Conservation (phyloP, 169 alveolate genomes). For the Blepharisma undulans region DNA sequence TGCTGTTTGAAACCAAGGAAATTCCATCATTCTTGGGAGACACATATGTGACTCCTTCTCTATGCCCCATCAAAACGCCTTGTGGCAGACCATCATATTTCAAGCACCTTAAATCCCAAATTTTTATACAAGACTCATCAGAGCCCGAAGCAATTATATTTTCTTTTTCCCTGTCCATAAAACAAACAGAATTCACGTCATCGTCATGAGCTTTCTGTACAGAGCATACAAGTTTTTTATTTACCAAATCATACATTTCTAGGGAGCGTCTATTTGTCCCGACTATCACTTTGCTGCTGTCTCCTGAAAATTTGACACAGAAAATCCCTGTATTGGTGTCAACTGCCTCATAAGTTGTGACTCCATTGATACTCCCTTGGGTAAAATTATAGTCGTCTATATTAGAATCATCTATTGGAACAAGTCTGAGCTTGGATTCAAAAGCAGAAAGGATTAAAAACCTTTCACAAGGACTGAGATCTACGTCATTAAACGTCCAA, state of each 20-base stretch:
- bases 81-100: constrained; percentile 39
- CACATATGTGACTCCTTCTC: constrained; percentile 67
- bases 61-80: constrained; percentile 68
- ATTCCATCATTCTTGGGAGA: constrained; percentile 66
- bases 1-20: constrained; percentile 61
- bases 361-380: neutral
- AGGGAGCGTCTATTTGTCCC: constrained; percentile 50
- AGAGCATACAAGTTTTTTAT: constrained; percentile 29
- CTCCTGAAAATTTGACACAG: constrained; percentile 67
- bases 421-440: neutral
- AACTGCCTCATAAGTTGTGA: neutral
- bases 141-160: constrained; percentile 64
- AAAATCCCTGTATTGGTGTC: constrained; percentile 46
- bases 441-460: constrained; percentile 50
- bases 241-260: constrained; percentile 52
- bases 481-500: constrained; percentile 72
- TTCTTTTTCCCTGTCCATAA: constrained; percentile 50
- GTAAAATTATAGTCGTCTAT: neutral
- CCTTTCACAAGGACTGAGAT: constrained; percentile 54
- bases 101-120: constrained; percentile 60
- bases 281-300: constrained; percentile 54
- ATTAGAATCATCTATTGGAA: neutral
- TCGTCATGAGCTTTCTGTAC: constrained; percentile 58
- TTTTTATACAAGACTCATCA: constrained; percentile 61
- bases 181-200: constrained; percentile 68